Evolutionary conservation across 2,329 filamentous ascomycete genomes (phyloP).

Genomic region (Drechslera avenae): DNA sequence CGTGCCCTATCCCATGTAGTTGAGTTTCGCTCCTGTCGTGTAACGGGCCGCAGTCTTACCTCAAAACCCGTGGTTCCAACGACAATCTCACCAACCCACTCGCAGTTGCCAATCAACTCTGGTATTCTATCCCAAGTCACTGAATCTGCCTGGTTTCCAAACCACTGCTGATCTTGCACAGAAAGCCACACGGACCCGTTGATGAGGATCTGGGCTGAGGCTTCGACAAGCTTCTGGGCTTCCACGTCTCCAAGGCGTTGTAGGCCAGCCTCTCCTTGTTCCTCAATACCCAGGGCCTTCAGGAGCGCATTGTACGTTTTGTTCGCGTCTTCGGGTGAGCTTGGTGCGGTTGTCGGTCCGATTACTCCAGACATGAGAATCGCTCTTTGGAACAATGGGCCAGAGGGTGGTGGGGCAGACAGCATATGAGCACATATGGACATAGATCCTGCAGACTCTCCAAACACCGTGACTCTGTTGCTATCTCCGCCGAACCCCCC

Average conservation of each 20-base stretch:
- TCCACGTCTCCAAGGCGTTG: conserved; percentile 12
- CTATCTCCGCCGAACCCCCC: conserved; percentile 44
- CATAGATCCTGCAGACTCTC: conserved; percentile 54
- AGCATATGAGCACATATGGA: conserved; percentile 36
- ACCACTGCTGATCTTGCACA: conserved; percentile 22
- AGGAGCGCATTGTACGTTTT: conserved; percentile 18
- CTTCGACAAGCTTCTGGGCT: conserved; percentile 20
- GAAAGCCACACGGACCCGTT: conserved; percentile 17
- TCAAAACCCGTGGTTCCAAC: conserved; percentile 55
- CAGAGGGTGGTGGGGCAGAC: conserved; percentile 5
- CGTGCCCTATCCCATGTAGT: not conserved
- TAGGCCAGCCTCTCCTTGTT: conserved; percentile 16
- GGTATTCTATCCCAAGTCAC: conserved; percentile 30
- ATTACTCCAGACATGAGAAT: conserved; percentile 30
- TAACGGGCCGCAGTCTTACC: conserved; percentile 28
- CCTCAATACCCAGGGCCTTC: conserved; percentile 27
- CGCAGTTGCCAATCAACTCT: conserved; percentile 21
- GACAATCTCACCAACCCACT: conserved; percentile 53
- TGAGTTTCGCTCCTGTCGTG: not conserved
- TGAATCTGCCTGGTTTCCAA: conserved; percentile 7
- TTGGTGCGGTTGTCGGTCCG: conserved; percentile 20
- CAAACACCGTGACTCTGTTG: conserved; percentile 45
- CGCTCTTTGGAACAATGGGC: conserved; percentile 27
- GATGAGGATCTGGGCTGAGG: conserved; percentile 4
- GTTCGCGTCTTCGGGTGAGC: conserved; percentile 10